Conservation (phyloP, 1,284 basidiomycete species). For the Rhodotorula sp. region DNA sequence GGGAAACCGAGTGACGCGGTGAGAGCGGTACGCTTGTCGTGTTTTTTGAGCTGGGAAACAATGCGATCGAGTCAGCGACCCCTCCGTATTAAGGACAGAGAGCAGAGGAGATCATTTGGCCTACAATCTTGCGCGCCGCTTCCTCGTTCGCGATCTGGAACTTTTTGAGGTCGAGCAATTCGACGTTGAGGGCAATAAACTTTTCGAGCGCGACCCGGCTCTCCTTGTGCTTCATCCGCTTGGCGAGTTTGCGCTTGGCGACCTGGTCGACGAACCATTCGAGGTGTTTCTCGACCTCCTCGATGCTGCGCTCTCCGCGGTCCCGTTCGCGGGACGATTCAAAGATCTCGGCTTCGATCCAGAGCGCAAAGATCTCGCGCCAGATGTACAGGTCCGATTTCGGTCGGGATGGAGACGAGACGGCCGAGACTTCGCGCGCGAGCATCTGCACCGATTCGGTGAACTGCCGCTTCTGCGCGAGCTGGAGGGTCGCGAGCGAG, state of each 20-base stretch:
- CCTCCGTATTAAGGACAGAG: background rate
- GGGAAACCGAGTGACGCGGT: slow-evolving; percentile 54
- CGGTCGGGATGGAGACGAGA: slow-evolving; percentile 53
- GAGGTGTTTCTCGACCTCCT: slow-evolving; percentile 72
- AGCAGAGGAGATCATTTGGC: background rate
- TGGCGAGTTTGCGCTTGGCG: slow-evolving; percentile 61
- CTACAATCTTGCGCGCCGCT: slow-evolving; percentile 58
- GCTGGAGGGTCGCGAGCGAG: slow-evolving; percentile 65
- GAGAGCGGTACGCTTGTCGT: slow-evolving; percentile 76
- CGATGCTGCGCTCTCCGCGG: slow-evolving; percentile 63
- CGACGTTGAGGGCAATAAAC: slow-evolving; percentile 77
- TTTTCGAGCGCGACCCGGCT: slow-evolving; percentile 68
- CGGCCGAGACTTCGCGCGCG: slow-evolving; percentile 58
- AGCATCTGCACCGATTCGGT: slow-evolving; percentile 61
- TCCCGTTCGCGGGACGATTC: slow-evolving; percentile 71
- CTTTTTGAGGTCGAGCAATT: slow-evolving; percentile 80
- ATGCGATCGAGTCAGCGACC: background rate
- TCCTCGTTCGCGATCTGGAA: slow-evolving; percentile 75
- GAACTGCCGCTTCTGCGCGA: slow-evolving; percentile 64
- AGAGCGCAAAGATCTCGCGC: slow-evolving; percentile 81
- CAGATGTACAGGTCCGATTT: slow-evolving; percentile 81
- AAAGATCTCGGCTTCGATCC: slow-evolving; percentile 83
- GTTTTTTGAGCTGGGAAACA: slow-evolving; percentile 69
- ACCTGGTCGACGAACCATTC: slow-evolving; percentile 69
- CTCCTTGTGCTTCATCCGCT: slow-evolving; percentile 63